These are phyloP conservation scores for Mercurialis annua DNA, from an alignment of 345 rosid genomes.

Conservation along the genomic window DNA sequence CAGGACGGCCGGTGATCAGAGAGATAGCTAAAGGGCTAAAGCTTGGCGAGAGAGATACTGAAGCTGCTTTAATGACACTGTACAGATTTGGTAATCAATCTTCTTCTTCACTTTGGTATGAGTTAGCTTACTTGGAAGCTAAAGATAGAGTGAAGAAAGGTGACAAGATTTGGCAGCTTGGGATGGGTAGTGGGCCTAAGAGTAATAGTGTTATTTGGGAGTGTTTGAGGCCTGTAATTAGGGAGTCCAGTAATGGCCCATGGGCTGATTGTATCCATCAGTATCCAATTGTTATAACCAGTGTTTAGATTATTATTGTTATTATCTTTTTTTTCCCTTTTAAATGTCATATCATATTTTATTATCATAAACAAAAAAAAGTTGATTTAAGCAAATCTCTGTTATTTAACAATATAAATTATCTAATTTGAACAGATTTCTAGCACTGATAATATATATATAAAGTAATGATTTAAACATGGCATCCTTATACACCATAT, in stretches of 20 bases:
- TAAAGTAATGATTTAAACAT: no score
- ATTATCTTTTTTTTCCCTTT: no score
- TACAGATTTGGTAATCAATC: constrained; percentile 63
- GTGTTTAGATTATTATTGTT: constrained; percentile 2
- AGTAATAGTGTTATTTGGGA: constrained; percentile 40
- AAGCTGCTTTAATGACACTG: constrained; percentile 50
- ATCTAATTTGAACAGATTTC: no score
- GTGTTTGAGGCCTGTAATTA: constrained; percentile 36
- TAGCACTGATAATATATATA: no score
- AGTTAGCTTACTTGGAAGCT: constrained; percentile 49
- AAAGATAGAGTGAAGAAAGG: constrained; percentile 47
- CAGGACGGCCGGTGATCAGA: constrained; percentile 40
- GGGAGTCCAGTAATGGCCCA: constrained; percentile 32
- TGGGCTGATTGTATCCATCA: constrained; percentile 40
- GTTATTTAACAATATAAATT: no score
- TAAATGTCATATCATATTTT: no score
- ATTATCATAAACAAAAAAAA: no score
- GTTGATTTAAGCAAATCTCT: no score
- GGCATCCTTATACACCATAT: no score
- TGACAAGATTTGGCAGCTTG: constrained; percentile 48
- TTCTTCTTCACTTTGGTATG: constrained; percentile 54
- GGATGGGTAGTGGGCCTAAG: constrained; percentile 52
- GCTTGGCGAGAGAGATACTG: constrained; percentile 37
- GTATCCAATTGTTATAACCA: constrained; percentile 24
- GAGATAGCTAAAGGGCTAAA: constrained; percentile 46